Conservation (phyloP, 2,329 filamentous ascomycete species). For the Colletotrichum sp. region DNA sequence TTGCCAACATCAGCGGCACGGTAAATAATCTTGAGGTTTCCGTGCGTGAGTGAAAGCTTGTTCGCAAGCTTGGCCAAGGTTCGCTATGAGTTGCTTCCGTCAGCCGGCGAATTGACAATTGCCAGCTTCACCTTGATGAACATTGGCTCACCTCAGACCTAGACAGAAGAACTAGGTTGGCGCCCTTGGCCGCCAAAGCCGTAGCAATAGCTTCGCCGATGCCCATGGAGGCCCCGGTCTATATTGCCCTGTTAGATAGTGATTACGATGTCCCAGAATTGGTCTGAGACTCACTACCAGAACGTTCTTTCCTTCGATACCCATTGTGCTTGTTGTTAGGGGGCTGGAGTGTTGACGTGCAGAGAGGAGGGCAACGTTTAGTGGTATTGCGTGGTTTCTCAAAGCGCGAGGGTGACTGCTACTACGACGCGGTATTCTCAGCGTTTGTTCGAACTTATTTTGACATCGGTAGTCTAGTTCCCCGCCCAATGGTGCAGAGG, state of each 20-base stretch:
- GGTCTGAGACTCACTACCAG: neutral
- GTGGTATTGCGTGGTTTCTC: neutral
- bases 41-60: constrained; percentile 19
- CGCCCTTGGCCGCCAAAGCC: constrained; percentile 39
- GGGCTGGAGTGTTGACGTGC: neutral
- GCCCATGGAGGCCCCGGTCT: constrained; percentile 49
- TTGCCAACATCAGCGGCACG: constrained; percentile 32
- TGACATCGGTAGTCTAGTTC: neutral
- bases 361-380: neutral
- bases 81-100: neutral
- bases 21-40: constrained; percentile 2
- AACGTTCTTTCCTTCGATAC: neutral
- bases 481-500: neutral
- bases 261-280: neutral
- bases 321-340: neutral
- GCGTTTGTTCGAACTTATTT: neutral
- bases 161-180: constrained; percentile 46
- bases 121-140: neutral
- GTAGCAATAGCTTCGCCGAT: constrained; percentile 49
- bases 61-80: constrained; percentile 25
- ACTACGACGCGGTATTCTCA: neutral
- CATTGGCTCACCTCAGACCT: constrained; percentile 31
- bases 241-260: too few relatives aligned
- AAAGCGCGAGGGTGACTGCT: neutral
- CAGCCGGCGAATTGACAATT: neutral